Percentiles rank a stretch among this genome's conserved stretches.
phyloP scores from a whole-genome alignment of 1,284 basidiomycete species.

The Lentinula novae-zelandiae region DNA sequence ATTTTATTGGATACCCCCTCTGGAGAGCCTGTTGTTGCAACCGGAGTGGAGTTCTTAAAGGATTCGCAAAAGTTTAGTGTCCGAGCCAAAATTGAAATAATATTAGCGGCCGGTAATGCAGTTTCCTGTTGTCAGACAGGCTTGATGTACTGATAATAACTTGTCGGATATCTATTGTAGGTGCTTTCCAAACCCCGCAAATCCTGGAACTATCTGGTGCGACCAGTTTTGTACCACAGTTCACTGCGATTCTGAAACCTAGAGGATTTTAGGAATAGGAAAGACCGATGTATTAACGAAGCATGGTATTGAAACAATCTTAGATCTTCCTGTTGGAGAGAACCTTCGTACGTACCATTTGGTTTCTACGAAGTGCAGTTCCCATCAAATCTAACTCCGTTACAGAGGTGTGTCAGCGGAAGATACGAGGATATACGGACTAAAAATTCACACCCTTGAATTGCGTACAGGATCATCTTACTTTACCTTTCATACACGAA shows the following conservation, averaged over 20 bases:
- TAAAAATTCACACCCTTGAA: not conserved
- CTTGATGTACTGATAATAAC: not conserved
- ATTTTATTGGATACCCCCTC: not conserved
- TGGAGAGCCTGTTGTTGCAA: slow-evolving; percentile 9
- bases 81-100: slow-evolving; percentile 31
- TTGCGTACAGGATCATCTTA: not conserved
- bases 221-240: not conserved
- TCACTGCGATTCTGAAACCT: not conserved
- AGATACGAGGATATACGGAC: not conserved
- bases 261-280: slow-evolving; percentile 21
- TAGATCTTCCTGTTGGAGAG: slow-evolving; percentile 33
- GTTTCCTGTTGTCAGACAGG: not conserved
- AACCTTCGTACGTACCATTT: slow-evolving; percentile 20
- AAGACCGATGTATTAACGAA: slow-evolving; percentile 22
- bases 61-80: slow-evolving; percentile 21
- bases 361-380: not conserved
- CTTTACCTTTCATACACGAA: not conserved
- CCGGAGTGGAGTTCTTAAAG: slow-evolving; percentile 20
- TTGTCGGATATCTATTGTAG: slow-evolving; percentile 13
- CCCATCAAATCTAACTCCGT: not conserved
- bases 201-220: slow-evolving; percentile 24
- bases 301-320: slow-evolving; percentile 21
- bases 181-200: slow-evolving; percentile 32
- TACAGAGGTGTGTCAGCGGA: not conserved
- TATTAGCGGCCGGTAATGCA: slow-evolving; percentile 31